Evolutionary conservation across 768 basidiomycete genomes (phyloP).

Genomic region (Hygrophorus pudorinus): DNA sequence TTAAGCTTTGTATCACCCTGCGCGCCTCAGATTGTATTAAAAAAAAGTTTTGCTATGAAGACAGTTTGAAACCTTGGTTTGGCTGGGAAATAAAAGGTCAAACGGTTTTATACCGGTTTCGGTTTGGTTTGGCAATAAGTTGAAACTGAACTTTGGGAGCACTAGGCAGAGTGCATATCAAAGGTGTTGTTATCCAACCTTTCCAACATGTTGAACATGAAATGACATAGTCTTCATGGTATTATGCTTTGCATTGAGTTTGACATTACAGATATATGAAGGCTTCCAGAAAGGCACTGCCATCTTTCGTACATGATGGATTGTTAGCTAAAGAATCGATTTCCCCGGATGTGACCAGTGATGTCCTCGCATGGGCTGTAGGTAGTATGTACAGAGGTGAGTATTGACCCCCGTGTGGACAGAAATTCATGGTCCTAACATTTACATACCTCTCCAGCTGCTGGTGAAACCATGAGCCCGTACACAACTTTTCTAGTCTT

Average conservation of each 20-base stretch:
- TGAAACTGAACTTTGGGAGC: too few species aligned
- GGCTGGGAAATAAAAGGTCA: too few species aligned
- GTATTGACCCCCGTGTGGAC: neutral
- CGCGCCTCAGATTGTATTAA: too few species aligned
- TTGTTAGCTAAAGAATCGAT: neutral
- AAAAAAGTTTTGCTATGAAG: too few species aligned
- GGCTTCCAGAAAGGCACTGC: neutral
- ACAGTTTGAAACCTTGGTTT: too few species aligned
- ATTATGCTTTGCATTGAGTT: neutral
- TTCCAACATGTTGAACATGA: slow-evolving; percentile 19
- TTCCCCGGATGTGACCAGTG: neutral
- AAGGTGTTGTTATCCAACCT: slow-evolving; percentile 22
- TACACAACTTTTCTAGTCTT: neutral
- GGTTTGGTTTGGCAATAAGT: too few species aligned
- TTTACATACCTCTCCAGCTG: too few species aligned
- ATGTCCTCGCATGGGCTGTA: neutral
- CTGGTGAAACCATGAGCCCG: slow-evolving; percentile 5
- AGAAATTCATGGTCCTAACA: neutral
- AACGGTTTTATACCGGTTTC: too few species aligned
- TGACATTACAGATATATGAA: neutral
- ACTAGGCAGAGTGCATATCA: slow-evolving; percentile 19
- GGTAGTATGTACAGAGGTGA: slow-evolving; percentile 3
- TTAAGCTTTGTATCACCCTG: too few species aligned
- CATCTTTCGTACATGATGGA: slow-evolving; percentile 1
- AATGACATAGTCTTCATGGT: slow-evolving; percentile 13